Conservation (phyloP, 768 basidiomycete species). For the Boletus vermiculosoides region DNA sequence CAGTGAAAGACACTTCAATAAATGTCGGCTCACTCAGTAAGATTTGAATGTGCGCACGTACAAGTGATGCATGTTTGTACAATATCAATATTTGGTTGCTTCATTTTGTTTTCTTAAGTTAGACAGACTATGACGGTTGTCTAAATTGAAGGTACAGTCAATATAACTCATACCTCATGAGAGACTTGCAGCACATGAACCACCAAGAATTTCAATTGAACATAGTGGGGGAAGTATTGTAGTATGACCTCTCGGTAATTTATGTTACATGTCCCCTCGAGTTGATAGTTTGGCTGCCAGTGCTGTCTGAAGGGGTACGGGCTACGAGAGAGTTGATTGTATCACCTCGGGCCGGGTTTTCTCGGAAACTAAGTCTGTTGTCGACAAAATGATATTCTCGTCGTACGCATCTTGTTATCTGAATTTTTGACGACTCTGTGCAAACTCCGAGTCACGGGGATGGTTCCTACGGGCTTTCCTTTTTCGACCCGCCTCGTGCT, state of each 20-base stretch:
- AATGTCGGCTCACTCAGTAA: neutral
- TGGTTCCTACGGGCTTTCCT: neutral
- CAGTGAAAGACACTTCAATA: neutral
- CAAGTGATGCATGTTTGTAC: neutral
- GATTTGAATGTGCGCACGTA: neutral
- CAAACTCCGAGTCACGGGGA: neutral
- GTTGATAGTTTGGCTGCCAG: too few relatives aligned
- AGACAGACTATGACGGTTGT: neutral
- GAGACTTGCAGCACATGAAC: too few relatives aligned
- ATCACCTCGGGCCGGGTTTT: too few relatives aligned
- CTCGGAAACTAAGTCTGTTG: too few relatives aligned
- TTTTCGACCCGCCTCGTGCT: neutral
- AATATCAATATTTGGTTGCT: neutral
- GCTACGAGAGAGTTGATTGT: too few relatives aligned
- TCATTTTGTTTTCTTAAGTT: neutral
- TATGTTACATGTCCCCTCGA: too few relatives aligned
- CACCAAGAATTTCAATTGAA: too few relatives aligned
- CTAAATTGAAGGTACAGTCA: neutral
- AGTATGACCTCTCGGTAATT: too few relatives aligned
- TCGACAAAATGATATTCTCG: neutral
- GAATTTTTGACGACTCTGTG: neutral
- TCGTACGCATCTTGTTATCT: neutral
- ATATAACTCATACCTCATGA: too few relatives aligned
- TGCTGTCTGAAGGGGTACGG: too few relatives aligned
- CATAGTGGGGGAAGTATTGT: too few relatives aligned